Evolutionary conservation across 306 rosid genomes (phyloP).

Genomic region (Psophocarpus tetragonolobus): DNA sequence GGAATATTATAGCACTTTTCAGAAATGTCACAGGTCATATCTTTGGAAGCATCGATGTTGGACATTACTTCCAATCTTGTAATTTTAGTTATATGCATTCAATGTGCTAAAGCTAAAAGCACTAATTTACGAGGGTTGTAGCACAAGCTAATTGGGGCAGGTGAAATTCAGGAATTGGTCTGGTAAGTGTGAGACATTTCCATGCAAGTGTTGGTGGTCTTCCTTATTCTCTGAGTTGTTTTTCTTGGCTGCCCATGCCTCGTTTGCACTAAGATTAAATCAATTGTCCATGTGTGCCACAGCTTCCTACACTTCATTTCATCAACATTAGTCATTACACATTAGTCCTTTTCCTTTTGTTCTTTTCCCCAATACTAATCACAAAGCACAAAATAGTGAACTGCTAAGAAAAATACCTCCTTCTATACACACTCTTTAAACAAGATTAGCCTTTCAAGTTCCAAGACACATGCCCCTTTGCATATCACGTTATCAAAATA

Average conservation of each 20-base stretch:
- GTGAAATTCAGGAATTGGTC: slow-evolving; percentile 53
- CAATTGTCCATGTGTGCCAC: slow-evolving; percentile 2
- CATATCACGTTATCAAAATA: slow-evolving; percentile 4
- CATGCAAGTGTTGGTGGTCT: slow-evolving; percentile 39
- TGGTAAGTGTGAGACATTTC: slow-evolving; percentile 53
- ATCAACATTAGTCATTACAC: neutral
- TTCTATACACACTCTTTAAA: slow-evolving; percentile 14
- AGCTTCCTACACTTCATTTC: neutral
- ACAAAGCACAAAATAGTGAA: neutral
- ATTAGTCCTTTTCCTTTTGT: slow-evolving; percentile 30
- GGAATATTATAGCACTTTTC: slow-evolving; percentile 23
- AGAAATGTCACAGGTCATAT: slow-evolving; percentile 19
- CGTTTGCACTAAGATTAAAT: slow-evolving; percentile 10
- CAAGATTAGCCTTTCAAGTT: slow-evolving; percentile 36
- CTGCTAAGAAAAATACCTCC: neutral
- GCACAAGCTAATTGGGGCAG: slow-evolving; percentile 47
- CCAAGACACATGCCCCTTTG: slow-evolving; percentile 48
- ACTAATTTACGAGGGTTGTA: neutral
- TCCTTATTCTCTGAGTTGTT: slow-evolving; percentile 34
- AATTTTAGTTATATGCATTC: slow-evolving; percentile 2
- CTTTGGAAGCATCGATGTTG: slow-evolving; percentile 30
- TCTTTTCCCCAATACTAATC: neutral
- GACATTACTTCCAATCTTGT: slow-evolving; percentile 3
- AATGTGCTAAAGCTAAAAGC: slow-evolving; percentile 26
- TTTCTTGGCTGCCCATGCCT: slow-evolving; percentile 48